A percentile compares a stretch with the other conserved stretches of the same genome.
Conservation (phyloP, 1,284 basidiomycete species). For the Ceratobasidium sp. region DNA sequence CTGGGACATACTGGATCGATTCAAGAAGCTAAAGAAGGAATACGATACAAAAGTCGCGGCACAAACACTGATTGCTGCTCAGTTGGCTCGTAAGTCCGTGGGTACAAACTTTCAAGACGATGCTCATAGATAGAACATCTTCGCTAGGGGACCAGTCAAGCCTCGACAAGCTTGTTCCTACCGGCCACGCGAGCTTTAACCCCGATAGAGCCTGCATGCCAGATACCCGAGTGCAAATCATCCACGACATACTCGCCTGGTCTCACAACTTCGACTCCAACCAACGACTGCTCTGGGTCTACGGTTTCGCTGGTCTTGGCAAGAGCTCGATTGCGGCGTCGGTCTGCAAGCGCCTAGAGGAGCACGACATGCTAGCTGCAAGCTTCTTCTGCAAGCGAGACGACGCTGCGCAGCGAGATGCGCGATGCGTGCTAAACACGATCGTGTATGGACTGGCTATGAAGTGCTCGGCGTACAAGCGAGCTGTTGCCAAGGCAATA, state of each 20-base stretch:
- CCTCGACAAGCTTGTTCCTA: not conserved
- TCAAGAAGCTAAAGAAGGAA: not conserved
- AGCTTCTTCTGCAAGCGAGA: conserved; percentile 56
- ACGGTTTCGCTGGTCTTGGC: conserved; percentile 52
- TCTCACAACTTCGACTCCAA: not conserved
- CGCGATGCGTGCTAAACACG: conserved; percentile 22
- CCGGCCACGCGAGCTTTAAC: not conserved
- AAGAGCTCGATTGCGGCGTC: conserved; percentile 52
- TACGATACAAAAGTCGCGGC: not conserved
- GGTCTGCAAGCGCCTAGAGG: conserved; percentile 46
- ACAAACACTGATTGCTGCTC: not conserved
- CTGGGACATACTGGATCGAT: not conserved
- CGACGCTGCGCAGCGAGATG: conserved; percentile 5
- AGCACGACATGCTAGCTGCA: conserved; percentile 51
- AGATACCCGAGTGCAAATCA: not conserved
- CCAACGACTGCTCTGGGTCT: conserved; percentile 48
- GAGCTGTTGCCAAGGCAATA: not conserved
- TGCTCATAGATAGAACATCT: not conserved
- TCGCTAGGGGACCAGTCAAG: not conserved
- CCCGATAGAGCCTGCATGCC: not conserved
- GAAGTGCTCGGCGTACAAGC: not conserved
- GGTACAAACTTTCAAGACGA: no score
- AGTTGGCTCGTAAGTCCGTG: not conserved
- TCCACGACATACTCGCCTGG: not conserved
- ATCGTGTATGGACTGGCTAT: conserved; percentile 28